Conservation (phyloP, 2,329 filamentous ascomycete genomes). For the Penicillium capsulatum region DNA sequence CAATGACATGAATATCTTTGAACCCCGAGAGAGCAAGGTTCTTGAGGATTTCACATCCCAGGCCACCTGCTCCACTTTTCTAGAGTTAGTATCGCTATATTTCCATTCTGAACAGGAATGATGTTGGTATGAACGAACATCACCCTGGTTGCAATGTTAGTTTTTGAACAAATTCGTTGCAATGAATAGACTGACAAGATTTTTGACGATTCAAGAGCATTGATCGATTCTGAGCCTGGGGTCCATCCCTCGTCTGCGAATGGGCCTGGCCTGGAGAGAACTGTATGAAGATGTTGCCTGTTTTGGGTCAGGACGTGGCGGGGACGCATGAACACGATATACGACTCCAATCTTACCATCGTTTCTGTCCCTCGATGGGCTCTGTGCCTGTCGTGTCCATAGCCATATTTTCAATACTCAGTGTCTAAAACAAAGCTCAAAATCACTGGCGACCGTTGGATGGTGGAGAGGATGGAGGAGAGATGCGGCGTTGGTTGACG, state of each 20-base stretch:
- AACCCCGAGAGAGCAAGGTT: slow-evolving; percentile 93
- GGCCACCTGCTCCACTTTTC: slow-evolving; percentile 79
- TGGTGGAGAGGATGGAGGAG: slow-evolving; percentile 13
- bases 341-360: slow-evolving; percentile 18
- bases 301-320: slow-evolving; percentile 11
- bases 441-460: neutral
- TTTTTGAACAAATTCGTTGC: slow-evolving; percentile 3
- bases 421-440: neutral
- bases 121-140: slow-evolving; percentile 41
- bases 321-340: slow-evolving; percentile 5
- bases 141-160: slow-evolving; percentile 43
- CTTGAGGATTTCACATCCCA: slow-evolving; percentile 96
- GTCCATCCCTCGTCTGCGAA: slow-evolving; percentile 67
- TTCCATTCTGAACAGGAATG: no score
- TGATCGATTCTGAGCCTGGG: slow-evolving; percentile 50
- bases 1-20: slow-evolving; percentile 95
- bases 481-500: slow-evolving; percentile 12
- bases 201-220: slow-evolving; percentile 64
- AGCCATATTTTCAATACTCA: no score
- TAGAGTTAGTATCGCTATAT: neutral
- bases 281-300: slow-evolving; percentile 79
- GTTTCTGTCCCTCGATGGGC: slow-evolving; percentile 4
- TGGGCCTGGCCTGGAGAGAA: slow-evolving; percentile 72
- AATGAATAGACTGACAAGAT: slow-evolving; percentile 57
- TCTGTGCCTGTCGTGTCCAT: no score